phyloP scores from a whole-genome alignment of 208 protist genomes.

The Entamoeba moshkovskii region DNA sequence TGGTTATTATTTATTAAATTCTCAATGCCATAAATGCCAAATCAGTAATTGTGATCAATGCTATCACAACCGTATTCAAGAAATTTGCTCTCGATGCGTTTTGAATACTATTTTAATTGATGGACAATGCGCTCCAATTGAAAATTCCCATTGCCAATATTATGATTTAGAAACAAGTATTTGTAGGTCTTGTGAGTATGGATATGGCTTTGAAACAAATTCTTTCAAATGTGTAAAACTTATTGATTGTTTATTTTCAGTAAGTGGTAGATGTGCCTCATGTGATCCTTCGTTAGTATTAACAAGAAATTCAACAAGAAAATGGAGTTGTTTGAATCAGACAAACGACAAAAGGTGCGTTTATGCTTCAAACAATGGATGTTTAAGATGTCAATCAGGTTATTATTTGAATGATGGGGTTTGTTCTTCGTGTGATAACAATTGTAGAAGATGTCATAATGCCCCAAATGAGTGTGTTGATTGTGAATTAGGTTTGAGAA shows the following conservation, averaged over 20 bases:
- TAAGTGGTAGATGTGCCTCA: not conserved
- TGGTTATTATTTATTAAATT: not conserved
- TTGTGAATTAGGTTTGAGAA: no score
- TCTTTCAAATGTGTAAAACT: not conserved
- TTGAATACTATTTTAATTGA: not conserved
- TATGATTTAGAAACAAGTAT: not conserved
- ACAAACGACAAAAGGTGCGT: no score
- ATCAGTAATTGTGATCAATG: not conserved
- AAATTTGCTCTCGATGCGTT: not conserved
- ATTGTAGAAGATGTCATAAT: no score
- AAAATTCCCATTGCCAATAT: not conserved
- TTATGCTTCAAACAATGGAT: no score
- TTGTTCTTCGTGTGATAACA: no score
- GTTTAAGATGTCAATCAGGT: no score
- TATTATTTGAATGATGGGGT: no score
- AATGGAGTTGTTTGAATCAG: no score
- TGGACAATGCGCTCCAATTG: not conserved
- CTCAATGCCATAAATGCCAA: not conserved
- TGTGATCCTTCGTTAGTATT: not conserved
- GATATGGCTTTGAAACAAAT: not conserved
- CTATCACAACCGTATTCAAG: not conserved
- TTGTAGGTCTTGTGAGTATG: not conserved
- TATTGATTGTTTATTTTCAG: not conserved
- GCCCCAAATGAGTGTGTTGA: no score
- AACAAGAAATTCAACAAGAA: no score